Base-by-base conservation (phyloP, 1,139 yeast species). In the Spathaspora jeffriesii region DNA sequence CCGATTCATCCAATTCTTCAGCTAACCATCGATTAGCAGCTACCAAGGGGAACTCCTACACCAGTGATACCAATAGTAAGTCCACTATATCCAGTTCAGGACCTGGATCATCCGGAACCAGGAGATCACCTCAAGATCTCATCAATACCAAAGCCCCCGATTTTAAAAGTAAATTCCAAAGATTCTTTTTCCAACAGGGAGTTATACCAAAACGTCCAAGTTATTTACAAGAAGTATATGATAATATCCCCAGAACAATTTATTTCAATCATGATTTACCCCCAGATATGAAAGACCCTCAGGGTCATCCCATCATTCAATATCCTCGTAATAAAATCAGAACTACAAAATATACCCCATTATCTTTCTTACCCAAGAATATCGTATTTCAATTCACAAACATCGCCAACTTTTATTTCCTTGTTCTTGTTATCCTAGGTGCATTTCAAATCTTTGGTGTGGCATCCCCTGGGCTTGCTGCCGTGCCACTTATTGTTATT, bases 271-370 rank as follows among this genome's bases (percentile, higher is more conserved):
- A 64, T 34, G 66, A 60, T 2, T 70, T 92, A 44, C 96, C 97
- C 0, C 71, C 71, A 4, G 81, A 84, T 25, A 68, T 75, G 62
- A 50, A 82, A 17, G 88, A 87, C 54, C 72, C 72, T 60, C 73
- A 1, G 70, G 72, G 25, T 65, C 76, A 2, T 49, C 44, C 13
- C 58, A 61, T 1, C 51, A 57, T 18, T 81, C 54, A 61, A 13
- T 93, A 77, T 53, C 76, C 82, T 14, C 65, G 84, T 54, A 81
- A 81, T 60, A 81, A 81, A 58, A 77, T 81, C 49, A 71, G 85
- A 63, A 80, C 85, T 5, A 79, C 86, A 6, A 81, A 79, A 61
- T 81, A 81, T 57, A 81, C 85, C 2, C 84, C 85, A 3, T 53
- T 81, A 43, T 63, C 76, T 38, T 81, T 81, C 51, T 52, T 81